Percentiles rank a stretch among this genome's conserved stretches.
These are phyloP conservation scores for Aspergillus puulaauensis DNA, from an alignment of 2,329 filamentous ascomycete genomes.

Conservation along the genomic window DNA sequence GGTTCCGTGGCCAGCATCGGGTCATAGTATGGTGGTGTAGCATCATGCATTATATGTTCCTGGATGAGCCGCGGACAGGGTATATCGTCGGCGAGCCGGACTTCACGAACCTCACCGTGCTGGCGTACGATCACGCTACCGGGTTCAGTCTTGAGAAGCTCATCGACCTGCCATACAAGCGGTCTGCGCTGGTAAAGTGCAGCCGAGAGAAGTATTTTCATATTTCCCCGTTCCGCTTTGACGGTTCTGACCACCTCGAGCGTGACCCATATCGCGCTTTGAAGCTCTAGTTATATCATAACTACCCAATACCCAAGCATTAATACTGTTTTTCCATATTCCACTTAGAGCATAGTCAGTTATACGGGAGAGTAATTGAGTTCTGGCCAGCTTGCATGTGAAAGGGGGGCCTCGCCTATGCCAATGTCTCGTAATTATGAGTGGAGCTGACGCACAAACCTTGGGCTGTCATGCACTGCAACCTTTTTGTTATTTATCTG, in stretches of 20 bases:
- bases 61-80: constrained; percentile 57
- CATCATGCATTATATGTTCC: constrained; percentile 59
- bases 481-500: background rate
- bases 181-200: constrained; percentile 65
- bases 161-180: constrained; percentile 69
- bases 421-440: background rate
- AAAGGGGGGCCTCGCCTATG: background rate
- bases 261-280: constrained; percentile 21
- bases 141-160: constrained; percentile 72
- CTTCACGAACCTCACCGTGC: constrained; percentile 65
- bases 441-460: background rate
- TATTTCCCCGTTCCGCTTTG: constrained; percentile 46
- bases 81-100: constrained; percentile 65
- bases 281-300: constrained; percentile 16
- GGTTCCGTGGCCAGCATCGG: constrained; percentile 55
- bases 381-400: background rate
- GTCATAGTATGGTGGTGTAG: constrained; percentile 59
- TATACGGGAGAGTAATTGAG: background rate
- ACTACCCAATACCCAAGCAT: background rate
- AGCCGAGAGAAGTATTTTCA: constrained; percentile 68
- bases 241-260: constrained; percentile 21
- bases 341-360: background rate
- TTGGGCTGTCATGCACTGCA: background rate
- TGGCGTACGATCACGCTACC: constrained; percentile 72
- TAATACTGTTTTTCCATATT: background rate